phyloP scores from a whole-genome alignment of 83 land plant species.

The Picea mariana region DNA sequence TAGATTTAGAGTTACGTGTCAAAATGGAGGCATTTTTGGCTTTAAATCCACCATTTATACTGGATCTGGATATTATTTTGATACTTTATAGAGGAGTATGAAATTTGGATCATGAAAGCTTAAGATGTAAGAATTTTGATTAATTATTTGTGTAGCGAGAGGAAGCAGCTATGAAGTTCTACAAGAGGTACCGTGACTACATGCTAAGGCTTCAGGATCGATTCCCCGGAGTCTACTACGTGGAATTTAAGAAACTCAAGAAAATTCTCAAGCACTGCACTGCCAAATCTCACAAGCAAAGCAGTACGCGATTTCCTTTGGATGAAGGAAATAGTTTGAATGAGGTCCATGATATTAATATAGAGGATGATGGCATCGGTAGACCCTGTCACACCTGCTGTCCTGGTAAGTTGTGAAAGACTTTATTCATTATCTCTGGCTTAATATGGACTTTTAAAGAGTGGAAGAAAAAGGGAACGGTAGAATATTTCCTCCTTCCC shows the following conservation, averaged over 20 bases:
- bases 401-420: not conserved
- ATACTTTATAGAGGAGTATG: no score
- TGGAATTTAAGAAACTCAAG: constrained; percentile 1
- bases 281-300: not conserved
- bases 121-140: no score
- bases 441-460: no score
- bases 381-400: not conserved
- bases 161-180: not conserved
- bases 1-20: no score
- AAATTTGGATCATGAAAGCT: no score
- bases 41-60: no score
- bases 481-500: no score
- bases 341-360: not conserved
- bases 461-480: no score
- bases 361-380: not conserved
- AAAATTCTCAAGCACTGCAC: constrained; percentile 8
- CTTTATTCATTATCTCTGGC: no score
- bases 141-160: no score
- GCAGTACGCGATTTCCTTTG: not conserved
- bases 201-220: not conserved
- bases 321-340: not conserved
- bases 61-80: no score
- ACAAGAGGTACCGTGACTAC: not conserved
- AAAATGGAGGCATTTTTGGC: no score
- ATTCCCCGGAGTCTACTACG: not conserved